Evolutionary conservation across 192 early-diverging fungal genomes (phyloP).

Genomic region (Mortierella antarctica): DNA sequence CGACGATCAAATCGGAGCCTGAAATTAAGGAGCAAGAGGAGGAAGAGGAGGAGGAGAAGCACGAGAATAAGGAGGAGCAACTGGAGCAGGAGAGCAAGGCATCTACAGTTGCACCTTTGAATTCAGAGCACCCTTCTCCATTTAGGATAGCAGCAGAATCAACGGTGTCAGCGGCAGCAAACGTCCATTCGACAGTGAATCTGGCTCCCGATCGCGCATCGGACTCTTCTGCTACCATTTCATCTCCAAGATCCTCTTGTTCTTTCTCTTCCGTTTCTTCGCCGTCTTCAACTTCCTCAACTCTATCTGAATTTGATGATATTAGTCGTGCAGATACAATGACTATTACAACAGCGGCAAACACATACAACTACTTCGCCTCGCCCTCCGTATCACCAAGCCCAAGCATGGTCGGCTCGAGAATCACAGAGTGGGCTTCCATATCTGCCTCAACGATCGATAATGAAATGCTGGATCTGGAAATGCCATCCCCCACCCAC

Average conservation of each 20-base stretch:
- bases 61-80: neutral
- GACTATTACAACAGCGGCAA: too few relatives aligned
- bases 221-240: neutral
- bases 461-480: neutral
- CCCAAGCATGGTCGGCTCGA: neutral
- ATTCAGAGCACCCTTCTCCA: neutral
- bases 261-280: too few relatives aligned
- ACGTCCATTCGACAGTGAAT: too few relatives aligned
- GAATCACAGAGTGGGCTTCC: too few relatives aligned
- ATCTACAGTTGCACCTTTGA: too few relatives aligned
- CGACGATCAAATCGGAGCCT: neutral
- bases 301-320: too few relatives aligned
- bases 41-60: neutral
- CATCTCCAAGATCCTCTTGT: too few relatives aligned
- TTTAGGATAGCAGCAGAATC: neutral
- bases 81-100: neutral
- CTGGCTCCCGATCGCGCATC: neutral
- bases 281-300: too few relatives aligned
- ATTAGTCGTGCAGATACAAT: too few relatives aligned
- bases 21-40: neutral
- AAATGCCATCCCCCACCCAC: slow-evolving; percentile 32
- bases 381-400: slow-evolving; percentile 24
- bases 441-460: too few relatives aligned
- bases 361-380: slow-evolving; percentile 6
- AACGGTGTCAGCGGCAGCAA: too few relatives aligned